These are phyloP conservation scores for Penicillium sclerotigenum DNA, from an alignment of 2,329 filamentous ascomycete genomes.

Conservation along the genomic window DNA sequence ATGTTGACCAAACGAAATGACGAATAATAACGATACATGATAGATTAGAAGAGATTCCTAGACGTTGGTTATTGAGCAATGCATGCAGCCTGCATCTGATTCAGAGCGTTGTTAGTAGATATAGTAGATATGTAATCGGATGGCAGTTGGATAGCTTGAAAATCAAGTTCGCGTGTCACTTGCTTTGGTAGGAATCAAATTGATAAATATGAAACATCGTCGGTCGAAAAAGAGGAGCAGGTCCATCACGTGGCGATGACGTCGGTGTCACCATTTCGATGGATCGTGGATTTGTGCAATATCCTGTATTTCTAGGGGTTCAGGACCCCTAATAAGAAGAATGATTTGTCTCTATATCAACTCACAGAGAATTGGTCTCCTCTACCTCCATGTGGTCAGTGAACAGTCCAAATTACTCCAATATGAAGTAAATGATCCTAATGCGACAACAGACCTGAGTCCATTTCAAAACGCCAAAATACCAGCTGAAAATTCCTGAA, in stretches of 20 bases:
- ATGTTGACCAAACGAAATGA: conserved; percentile 25
- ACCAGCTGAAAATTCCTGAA: not conserved
- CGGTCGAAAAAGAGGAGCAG: conserved; percentile 1
- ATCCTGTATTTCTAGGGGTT: not conserved
- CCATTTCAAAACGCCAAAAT: not conserved
- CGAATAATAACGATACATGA: conserved; percentile 32
- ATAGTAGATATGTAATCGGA: too few relatives aligned
- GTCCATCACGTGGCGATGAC: conserved; percentile 20
- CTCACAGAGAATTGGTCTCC: not conserved
- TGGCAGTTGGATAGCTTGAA: too few relatives aligned
- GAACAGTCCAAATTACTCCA: not conserved
- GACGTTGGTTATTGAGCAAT: conserved; percentile 11
- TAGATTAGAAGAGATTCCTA: conserved; percentile 19
- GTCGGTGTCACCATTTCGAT: conserved; percentile 8
- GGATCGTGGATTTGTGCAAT: not conserved
- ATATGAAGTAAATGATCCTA: not conserved
- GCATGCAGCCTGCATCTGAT: too few relatives aligned
- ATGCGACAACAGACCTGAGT: not conserved
- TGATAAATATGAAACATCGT: not conserved
- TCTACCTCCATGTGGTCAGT: not conserved
- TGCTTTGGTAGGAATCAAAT: not conserved
- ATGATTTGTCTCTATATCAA: not conserved
- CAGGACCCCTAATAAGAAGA: not conserved
- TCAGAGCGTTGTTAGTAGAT: too few relatives aligned
- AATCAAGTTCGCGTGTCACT: not conserved